These are phyloP conservation scores for Pseudocercospora ulei DNA, from an alignment of 2,329 filamentous ascomycete species.

Conservation along the genomic window DNA sequence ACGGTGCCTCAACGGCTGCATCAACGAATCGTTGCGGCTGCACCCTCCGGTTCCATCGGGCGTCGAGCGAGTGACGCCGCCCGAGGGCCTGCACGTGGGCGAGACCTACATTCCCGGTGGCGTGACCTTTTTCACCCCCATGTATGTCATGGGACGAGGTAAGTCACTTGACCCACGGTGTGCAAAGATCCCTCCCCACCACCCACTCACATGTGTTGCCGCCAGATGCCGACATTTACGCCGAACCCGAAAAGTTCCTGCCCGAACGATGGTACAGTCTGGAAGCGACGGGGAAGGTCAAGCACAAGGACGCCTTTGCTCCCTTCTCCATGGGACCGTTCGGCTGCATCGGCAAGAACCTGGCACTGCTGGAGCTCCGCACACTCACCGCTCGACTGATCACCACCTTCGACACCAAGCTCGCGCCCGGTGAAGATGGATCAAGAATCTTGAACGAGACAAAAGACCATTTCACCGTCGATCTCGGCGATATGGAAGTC, in stretches of 20 bases:
- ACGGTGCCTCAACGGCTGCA: conserved; percentile 32
- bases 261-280: conserved; percentile 35
- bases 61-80: conserved; percentile 34
- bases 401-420: conserved; percentile 33
- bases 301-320: conserved; percentile 34
- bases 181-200: not conserved
- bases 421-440: conserved; percentile 36
- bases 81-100: conserved; percentile 35
- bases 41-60: conserved; percentile 37
- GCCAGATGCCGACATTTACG: conserved; percentile 28
- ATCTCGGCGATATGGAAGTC: conserved; percentile 26
- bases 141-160: conserved; percentile 28
- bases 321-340: conserved; percentile 35
- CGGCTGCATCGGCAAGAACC: conserved; percentile 35
- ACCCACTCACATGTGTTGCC: not conserved
- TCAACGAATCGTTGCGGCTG: conserved; percentile 40
- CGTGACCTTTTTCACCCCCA: conserved; percentile 25
- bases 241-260: conserved; percentile 29
- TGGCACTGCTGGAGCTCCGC: conserved; percentile 36
- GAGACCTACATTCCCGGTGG: conserved; percentile 33
- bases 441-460: conserved; percentile 30
- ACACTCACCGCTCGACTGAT: conserved; percentile 33
- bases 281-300: conserved; percentile 33
- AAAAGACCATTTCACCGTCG: conserved; percentile 35
- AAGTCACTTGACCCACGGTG: too few relatives aligned